Evolutionary conservation across 2,329 filamentous ascomycete genomes (phyloP).

Genomic region (Saccharata proteae): DNA sequence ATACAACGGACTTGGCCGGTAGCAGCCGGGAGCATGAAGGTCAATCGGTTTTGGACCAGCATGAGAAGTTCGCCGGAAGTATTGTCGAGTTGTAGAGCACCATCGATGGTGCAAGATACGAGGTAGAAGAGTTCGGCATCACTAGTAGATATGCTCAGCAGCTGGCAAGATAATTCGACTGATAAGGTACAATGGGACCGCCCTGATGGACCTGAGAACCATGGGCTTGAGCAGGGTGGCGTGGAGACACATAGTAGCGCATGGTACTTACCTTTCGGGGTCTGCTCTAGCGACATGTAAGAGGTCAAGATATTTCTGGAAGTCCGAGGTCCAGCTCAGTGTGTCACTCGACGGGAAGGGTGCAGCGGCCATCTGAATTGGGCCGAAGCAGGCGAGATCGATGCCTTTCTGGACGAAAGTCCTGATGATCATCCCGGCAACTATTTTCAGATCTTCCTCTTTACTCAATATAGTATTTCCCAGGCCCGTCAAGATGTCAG

Average conservation of each 20-base stretch:
- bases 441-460: slow-evolving; percentile 19
- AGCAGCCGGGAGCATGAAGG: slow-evolving; percentile 14
- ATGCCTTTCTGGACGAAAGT: slow-evolving; percentile 14
- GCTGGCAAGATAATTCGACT: too few species aligned
- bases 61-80: too few species aligned
- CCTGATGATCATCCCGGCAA: slow-evolving; percentile 20
- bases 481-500: slow-evolving; percentile 7
- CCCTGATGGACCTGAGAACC: too few species aligned
- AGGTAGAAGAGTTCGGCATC: too few species aligned
- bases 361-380: slow-evolving; percentile 12
- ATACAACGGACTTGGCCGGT: slow-evolving; percentile 14
- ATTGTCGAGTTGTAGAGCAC: too few species aligned
- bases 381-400: slow-evolving; percentile 18
- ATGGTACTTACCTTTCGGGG: slow-evolving; percentile 8
- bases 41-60: slow-evolving; percentile 10
- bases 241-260: too few species aligned
- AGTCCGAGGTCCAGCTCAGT: slow-evolving; percentile 16
- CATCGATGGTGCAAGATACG: too few species aligned
- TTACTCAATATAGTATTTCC: slow-evolving; percentile 16
- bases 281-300: too few species aligned
- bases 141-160: too few species aligned
- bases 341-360: slow-evolving; percentile 14
- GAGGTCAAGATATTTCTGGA: slow-evolving; percentile 18
- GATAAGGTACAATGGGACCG: too few species aligned
- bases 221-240: too few species aligned